Percentiles rank a stretch among this genome's conserved stretches.
phyloP scores from a whole-genome alignment of 2,329 filamentous ascomycete genomes.

The Pyrenophora seminiperda region DNA sequence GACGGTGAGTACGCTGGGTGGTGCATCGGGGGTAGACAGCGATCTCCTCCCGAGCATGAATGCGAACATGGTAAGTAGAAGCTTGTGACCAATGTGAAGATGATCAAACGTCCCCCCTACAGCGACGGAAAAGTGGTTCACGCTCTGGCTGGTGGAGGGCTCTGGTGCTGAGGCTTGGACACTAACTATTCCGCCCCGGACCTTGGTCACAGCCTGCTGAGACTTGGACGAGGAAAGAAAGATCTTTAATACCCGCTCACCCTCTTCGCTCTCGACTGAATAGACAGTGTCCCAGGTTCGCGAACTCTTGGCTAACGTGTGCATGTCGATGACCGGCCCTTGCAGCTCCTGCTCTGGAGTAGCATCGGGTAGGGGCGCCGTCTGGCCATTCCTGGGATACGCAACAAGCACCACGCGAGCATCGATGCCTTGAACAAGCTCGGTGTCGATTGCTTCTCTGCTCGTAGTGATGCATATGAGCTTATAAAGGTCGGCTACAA shows the following conservation, averaged over 20 bases:
- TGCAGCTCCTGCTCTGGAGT: constrained; percentile 39
- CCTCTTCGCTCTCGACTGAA: constrained; percentile 67
- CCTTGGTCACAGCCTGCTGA: constrained; percentile 36
- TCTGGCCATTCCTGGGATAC: constrained; percentile 52
- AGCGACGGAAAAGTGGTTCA: constrained; percentile 68
- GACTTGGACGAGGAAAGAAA: constrained; percentile 46
- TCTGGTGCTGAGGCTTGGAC: constrained; percentile 17
- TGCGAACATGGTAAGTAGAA: constrained; percentile 87
- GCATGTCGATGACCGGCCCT: constrained; percentile 59
- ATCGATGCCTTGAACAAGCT: constrained; percentile 74
- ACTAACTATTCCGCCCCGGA: constrained; percentile 45
- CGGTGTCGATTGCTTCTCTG: constrained; percentile 65
- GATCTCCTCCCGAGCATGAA: constrained; percentile 63
- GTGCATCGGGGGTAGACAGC: constrained; percentile 17
- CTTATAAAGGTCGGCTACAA: constrained; percentile 78
- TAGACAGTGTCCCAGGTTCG: constrained; percentile 70
- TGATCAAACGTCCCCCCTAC: constrained; percentile 97
- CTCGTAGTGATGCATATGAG: constrained; percentile 75
- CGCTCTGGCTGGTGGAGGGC: constrained; percentile 6
- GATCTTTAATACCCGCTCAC: constrained; percentile 61
- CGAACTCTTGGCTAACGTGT: constrained; percentile 54
- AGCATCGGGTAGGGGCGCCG: constrained; percentile 25
- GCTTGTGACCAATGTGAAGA: constrained; percentile 91
- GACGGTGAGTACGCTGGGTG: constrained; percentile 68
- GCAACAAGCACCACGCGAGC: constrained; percentile 75